Percentiles rank a stretch among this genome's conserved stretches.
Evolutionary conservation across 768 basidiomycete species (phyloP).

Genomic region (Pholiota conissans): DNA sequence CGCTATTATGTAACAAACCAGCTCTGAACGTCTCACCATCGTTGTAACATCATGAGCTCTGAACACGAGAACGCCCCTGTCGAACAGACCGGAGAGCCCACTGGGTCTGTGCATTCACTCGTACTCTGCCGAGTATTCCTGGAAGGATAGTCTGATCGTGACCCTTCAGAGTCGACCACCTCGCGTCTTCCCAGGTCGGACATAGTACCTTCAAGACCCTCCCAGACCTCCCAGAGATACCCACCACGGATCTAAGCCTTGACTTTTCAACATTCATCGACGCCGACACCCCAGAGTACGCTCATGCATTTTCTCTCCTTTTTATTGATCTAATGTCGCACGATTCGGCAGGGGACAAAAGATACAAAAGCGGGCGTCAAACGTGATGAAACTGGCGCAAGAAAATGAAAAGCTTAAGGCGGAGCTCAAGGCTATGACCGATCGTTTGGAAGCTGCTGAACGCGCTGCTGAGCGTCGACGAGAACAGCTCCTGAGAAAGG

Average conservation of each 20-base stretch:
- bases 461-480: slow-evolving; percentile 31
- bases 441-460: slow-evolving; percentile 74
- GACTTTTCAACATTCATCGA: slow-evolving; percentile 47
- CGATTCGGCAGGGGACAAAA: slow-evolving; percentile 40
- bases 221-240: slow-evolving; percentile 50
- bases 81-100: slow-evolving; percentile 20
- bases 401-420: slow-evolving; percentile 81
- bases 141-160: slow-evolving; percentile 31
- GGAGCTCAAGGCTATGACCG: slow-evolving; percentile 73
- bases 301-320: slow-evolving; percentile 19
- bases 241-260: slow-evolving; percentile 41
- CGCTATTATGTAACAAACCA: slow-evolving; percentile 17
- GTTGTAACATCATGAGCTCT: slow-evolving; percentile 25
- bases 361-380: slow-evolving; percentile 72
- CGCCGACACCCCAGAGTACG: slow-evolving; percentile 46
- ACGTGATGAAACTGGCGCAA: slow-evolving; percentile 72
- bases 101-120: slow-evolving; percentile 33
- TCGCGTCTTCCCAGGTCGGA: slow-evolving; percentile 4
- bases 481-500: slow-evolving; percentile 46
- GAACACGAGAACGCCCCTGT: slow-evolving; percentile 14
- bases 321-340: slow-evolving; percentile 13
- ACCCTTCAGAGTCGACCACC: slow-evolving; percentile 21
- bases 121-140: slow-evolving; percentile 10
- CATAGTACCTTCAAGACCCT: neutral
- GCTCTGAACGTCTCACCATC: neutral